These are phyloP conservation scores for Chondrostereum purpureum DNA, from an alignment of 1,284 basidiomycete species.

Conservation along the genomic window DNA sequence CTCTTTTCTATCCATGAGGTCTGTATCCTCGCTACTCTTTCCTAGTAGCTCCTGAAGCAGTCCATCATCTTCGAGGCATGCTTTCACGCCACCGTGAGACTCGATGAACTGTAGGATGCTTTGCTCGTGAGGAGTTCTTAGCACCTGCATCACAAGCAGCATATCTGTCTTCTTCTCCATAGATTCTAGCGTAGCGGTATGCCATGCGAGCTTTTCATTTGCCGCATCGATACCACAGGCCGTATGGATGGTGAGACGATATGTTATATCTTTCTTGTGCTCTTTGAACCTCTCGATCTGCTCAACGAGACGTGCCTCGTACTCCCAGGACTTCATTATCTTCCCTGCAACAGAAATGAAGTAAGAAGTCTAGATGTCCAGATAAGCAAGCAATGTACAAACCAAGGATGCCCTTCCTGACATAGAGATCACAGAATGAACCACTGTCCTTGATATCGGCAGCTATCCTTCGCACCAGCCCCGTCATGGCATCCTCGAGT, in stretches of 20 bases:
- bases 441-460: conserved; percentile 28
- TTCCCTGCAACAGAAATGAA: conserved; percentile 19
- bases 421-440: conserved; percentile 28
- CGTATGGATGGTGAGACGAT: conserved; percentile 22
- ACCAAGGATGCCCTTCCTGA: conserved; percentile 30
- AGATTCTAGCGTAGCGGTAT: conserved; percentile 14
- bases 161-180: conserved; percentile 27
- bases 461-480: conserved; percentile 24
- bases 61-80: conserved; percentile 24
- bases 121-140: conserved; percentile 23
- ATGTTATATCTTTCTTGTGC: conserved; percentile 22
- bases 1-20: conserved; percentile 19
- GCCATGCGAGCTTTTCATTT: conserved; percentile 23
- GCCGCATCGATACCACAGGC: conserved; percentile 26
- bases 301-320: conserved; percentile 25
- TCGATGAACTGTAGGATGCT: conserved; percentile 24
- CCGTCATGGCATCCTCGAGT: conserved; percentile 21
- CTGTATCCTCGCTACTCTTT: conserved; percentile 24
- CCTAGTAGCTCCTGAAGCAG: conserved; percentile 22
- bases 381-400: conserved; percentile 5
- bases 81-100: conserved; percentile 21
- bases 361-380: neutral
- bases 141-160: conserved; percentile 23
- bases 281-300: conserved; percentile 22
- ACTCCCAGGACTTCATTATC: conserved; percentile 25